Evolutionary conservation across 495 filamentous ascomycete species (phyloP), one percentile per base, ranked within the genome.

Genomic region (Letharia lupina): DNA sequence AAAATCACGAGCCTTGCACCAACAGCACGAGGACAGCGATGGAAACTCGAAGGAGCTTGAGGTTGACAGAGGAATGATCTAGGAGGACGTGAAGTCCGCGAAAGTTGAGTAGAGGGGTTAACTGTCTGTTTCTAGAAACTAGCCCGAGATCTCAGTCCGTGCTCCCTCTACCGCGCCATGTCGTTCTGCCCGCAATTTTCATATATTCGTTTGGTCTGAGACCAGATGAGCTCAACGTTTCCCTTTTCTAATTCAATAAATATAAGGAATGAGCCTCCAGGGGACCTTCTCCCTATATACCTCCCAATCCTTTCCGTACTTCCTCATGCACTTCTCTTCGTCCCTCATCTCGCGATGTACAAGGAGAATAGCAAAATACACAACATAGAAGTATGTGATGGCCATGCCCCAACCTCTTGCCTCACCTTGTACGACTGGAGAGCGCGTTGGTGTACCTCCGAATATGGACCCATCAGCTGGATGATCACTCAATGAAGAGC

Each of bases 301-400:
- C 70, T 90, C 86, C 93, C 94, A 98, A 70, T 97, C 92, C 68
- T 86, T 84, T 16, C 95, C 95, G 75, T 98, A 98, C 81, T 98
- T 98, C 71, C 80, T 82, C 69, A 82, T 77, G 77, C 95, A 98
- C 82, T 96, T 96, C 75, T 91, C 88, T 69, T 98, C 94, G 71
- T 98, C 94, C 69, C 93, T 83, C 66, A 86, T 79, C 72, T 96
- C 91, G n/a, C 94, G 88, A 73, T 98, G 94, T 63, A 98, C 77
- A 18, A 98, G 82, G 66, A 98, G 76, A 37, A 96, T 76, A 2
- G 88, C 93, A 77, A 98, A 98, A 78, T 98, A 98, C 18, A 95
- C 65, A 63, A 98, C 77, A 78, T 94, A 98, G 74, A 98, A 98
- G 78, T 98, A 98, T 0, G 93, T 96, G 70, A 98, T 80, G 20